phyloP scores from a whole-genome alignment of 2,329 filamentous ascomycete genomes.

The Samsoniella hepiali region DNA sequence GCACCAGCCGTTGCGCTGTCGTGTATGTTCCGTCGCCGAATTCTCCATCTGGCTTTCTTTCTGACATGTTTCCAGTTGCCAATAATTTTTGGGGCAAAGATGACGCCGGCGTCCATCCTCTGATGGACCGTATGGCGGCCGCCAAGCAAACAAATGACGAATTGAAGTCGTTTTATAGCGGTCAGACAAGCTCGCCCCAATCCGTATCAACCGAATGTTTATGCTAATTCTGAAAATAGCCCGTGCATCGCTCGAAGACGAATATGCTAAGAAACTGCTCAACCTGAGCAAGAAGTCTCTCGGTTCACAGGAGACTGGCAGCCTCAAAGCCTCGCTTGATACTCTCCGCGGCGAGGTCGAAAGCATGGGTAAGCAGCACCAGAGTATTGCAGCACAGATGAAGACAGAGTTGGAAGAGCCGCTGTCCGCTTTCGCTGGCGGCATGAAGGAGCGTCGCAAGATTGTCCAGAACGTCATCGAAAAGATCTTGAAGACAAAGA shows the following conservation, averaged over 20 bases:
- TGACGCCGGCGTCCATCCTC: constrained; percentile 87
- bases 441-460: constrained; percentile 94
- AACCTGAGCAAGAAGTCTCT: constrained; percentile 83
- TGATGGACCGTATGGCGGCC: constrained; percentile 90
- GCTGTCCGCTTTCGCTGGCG: constrained; percentile 83
- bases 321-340: constrained; percentile 79
- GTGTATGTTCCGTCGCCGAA: constrained; percentile 41
- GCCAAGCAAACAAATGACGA: constrained; percentile 95
- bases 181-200: constrained; percentile 43
- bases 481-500: constrained; percentile 88
- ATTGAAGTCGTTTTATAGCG: constrained; percentile 82
- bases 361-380: constrained; percentile 89
- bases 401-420: constrained; percentile 94
- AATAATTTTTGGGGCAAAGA: constrained; percentile 99
- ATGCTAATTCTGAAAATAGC: constrained; percentile 45
- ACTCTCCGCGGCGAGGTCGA: constrained; percentile 86
- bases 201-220: too few relatives aligned
- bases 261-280: constrained; percentile 87
- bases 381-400: constrained; percentile 88
- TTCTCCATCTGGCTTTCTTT: not conserved
- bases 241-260: constrained; percentile 91
- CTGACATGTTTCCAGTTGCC: constrained; percentile 59
- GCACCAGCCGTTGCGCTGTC: constrained; percentile 64
- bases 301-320: constrained; percentile 82
- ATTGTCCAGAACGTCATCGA: constrained; percentile 94